Percentiles rank a stretch among this genome's conserved stretches.
Evolutionary conservation across 140 eudicot genomes (phyloP).

Genomic region (Bidens hawaiensis): DNA sequence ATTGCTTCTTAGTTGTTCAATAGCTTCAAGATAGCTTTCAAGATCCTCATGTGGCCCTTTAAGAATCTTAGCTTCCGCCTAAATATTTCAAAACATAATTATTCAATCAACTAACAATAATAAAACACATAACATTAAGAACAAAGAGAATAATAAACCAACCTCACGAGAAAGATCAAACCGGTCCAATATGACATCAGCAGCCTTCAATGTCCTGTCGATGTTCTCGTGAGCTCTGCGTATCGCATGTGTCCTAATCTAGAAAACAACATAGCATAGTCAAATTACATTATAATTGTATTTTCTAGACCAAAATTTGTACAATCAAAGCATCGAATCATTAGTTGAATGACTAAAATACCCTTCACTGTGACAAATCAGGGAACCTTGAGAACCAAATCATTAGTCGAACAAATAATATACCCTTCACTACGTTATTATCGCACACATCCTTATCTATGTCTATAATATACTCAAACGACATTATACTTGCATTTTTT

Average conservation of each 20-base stretch:
- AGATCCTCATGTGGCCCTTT: constrained; percentile 97
- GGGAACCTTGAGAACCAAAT: neutral
- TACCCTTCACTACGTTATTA: too few species aligned
- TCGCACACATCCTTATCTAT: too few species aligned
- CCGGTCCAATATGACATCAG: constrained; percentile 72
- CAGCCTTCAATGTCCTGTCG: constrained; percentile 72
- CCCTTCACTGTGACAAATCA: constrained; percentile 8
- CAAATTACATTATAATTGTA: constrained; percentile 5
- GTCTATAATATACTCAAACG: too few species aligned
- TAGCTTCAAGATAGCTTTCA: constrained; percentile 87
- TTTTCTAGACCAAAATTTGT: neutral
- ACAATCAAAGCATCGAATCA: neutral
- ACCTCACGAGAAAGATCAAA: constrained; percentile 90
- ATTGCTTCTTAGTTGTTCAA: constrained; percentile 69
- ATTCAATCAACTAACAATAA: constrained; percentile 6
- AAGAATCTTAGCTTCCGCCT: constrained; percentile 92
- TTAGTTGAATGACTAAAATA: constrained; percentile 1
- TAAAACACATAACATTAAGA: neutral
- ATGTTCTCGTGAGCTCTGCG: constrained; percentile 90
- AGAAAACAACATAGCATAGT: constrained; percentile 5
- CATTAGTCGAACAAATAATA: too few species aligned
- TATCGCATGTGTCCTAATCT: constrained; percentile 83
- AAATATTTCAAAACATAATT: constrained; percentile 7
- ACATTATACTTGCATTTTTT: too few species aligned
- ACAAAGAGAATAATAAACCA: constrained; percentile 14